Percentiles rank a stretch among this genome's conserved stretches.
Evolutionary conservation across 768 basidiomycete genomes (phyloP).

Genomic region (Suillus discolor): DNA sequence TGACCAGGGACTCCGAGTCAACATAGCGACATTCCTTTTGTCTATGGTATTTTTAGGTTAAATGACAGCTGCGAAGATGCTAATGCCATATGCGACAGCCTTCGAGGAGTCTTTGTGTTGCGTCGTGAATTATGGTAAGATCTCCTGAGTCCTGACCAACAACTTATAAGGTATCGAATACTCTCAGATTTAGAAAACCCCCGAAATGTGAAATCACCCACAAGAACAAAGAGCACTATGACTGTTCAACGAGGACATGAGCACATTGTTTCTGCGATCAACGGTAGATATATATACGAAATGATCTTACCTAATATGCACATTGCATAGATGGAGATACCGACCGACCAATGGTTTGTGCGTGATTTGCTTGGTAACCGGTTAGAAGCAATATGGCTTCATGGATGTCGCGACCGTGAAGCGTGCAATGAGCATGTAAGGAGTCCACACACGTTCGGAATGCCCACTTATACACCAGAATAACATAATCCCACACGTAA

Average conservation of each 20-base stretch:
- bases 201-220: constrained; percentile 1
- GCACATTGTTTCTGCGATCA: constrained; percentile 1
- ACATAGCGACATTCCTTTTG: neutral
- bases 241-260: constrained; percentile 5
- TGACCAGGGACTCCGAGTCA: neutral
- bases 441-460: neutral
- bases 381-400: constrained; percentile 6
- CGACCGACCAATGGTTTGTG: neutral
- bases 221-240: neutral
- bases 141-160: neutral
- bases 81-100: neutral
- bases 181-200: neutral
- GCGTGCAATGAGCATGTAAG: neutral
- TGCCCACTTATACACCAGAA: constrained; percentile 16
- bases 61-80: neutral
- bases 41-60: neutral
- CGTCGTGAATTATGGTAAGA: neutral
- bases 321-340: constrained; percentile 1
- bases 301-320: neutral
- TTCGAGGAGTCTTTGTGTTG: neutral
- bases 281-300: neutral
- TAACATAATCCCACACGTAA: constrained; percentile 35
- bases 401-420: neutral
- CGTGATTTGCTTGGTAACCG: neutral
- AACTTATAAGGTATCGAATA: constrained; percentile 4